Conservation (phyloP, 177 flowering plant genomes). For the Telopea speciosissima region DNA sequence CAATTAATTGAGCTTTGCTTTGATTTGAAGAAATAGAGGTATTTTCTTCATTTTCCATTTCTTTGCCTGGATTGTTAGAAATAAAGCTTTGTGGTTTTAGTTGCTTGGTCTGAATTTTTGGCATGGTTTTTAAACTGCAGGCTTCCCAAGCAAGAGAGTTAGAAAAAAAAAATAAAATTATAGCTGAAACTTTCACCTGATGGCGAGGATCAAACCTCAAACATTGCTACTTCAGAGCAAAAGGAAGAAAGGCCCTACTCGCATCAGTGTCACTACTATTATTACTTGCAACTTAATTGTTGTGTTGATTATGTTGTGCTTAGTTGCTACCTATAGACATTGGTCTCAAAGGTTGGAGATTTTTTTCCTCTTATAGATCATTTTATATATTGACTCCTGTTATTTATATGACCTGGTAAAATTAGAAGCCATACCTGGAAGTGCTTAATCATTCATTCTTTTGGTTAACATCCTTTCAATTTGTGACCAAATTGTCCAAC, state of each 20-base stretch:
- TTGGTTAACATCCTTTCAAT: neutral
- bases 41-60: neutral
- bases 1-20: neutral
- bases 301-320: constrained; percentile 45
- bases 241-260: constrained; percentile 78
- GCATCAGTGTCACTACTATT: constrained; percentile 57
- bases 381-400: neutral
- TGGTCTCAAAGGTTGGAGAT: constrained; percentile 60
- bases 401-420: neutral
- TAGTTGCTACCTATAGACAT: constrained; percentile 59
- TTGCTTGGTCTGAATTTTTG: neutral
- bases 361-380: neutral
- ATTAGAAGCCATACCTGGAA: neutral
- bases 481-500: neutral
- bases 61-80: neutral
- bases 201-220: constrained; percentile 95
- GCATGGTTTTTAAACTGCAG: constrained; percentile 4
- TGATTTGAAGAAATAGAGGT: neutral
- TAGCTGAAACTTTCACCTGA: constrained; percentile 12
- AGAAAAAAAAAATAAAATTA: constrained; percentile 3
- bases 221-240: constrained; percentile 82
- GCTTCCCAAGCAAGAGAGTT: neutral
- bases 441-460: neutral
- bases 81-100: neutral
- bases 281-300: constrained; percentile 44